Evolutionary conservation across 805 yeast species (phyloP).

Genomic region (Hyphopichia homilentoma): DNA sequence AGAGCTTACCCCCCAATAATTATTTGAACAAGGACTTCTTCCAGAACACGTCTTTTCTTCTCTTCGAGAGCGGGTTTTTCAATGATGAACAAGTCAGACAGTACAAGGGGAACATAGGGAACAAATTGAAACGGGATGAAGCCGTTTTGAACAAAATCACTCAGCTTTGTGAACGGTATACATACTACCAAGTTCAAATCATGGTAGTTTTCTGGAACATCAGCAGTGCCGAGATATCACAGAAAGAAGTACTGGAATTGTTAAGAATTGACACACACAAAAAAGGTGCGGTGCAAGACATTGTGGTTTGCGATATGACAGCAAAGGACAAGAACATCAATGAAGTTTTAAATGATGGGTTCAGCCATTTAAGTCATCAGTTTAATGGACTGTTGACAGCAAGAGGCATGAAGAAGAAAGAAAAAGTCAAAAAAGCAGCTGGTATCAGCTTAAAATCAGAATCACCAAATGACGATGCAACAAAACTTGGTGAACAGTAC

Average conservation of each 20-base stretch:
- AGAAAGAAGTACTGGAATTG: constrained; percentile 10
- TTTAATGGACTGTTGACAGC: constrained; percentile 28
- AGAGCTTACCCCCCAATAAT: constrained; percentile 39
- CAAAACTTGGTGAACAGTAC: constrained; percentile 21
- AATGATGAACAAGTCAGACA: constrained; percentile 10
- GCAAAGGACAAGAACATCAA: constrained; percentile 19
- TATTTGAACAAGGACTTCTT: constrained; percentile 35
- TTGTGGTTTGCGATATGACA: constrained; percentile 34
- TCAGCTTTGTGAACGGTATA: constrained; percentile 27
- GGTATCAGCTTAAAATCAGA: not conserved
- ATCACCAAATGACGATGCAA: constrained; percentile 7
- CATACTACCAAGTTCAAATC: constrained; percentile 37
- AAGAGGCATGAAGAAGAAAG: constrained; percentile 23
- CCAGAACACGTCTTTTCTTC: constrained; percentile 36
- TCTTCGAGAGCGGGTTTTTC: constrained; percentile 52
- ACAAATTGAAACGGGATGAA: constrained; percentile 36
- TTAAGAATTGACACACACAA: constrained; percentile 7
- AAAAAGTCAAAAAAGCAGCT: constrained; percentile 8
- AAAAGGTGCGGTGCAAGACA: constrained; percentile 14
- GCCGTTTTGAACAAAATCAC: constrained; percentile 31
- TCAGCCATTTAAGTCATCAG: constrained; percentile 14
- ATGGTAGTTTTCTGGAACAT: constrained; percentile 43
- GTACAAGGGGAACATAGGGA: constrained; percentile 13
- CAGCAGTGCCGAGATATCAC: constrained; percentile 12
- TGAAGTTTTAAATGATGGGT: constrained; percentile 18